Base-by-base conservation (phyloP, 805 yeast genomes). In the Yamadazyma paraphyllophila region DNA sequence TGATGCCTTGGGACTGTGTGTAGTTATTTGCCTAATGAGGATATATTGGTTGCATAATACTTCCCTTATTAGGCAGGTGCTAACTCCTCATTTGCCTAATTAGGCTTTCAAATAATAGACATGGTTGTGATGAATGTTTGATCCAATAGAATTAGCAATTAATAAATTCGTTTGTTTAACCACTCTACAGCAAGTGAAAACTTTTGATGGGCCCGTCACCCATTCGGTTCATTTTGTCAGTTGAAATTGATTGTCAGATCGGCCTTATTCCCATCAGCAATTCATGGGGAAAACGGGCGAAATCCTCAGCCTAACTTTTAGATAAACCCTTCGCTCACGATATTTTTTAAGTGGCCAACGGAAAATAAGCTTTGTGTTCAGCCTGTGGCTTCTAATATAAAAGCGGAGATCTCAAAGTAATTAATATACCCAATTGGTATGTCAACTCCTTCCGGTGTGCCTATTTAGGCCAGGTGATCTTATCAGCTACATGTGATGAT, bases 61-160 rank as follows among this genome's bases (percentile, higher is more conserved):
- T 29, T 51, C 6, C 55, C 51, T 45, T 14, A 24, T 37, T 44
- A 43, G 49, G 50, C 36, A 26, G 6, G 37, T 14, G 13, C 2
- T 12, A 39, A 39, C 55, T 51, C 55, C 55, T 36, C 55, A 33
- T 41, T 51, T 51, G 29, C 55, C 51, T 44, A 40, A 38, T 51
- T 46, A 46, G 51, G 41, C 50, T 27, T 26, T 25, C 12, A 13
- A 37, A 37, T 37, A 37, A 37, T 37, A 14, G 39, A 26, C 29
- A 10, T 24, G 27, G 38, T 17, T 36, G 42, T 20, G n/a, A 32
- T 32, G 17, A 32, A 32, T 32, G 13, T 32, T 15, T 15, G 17
- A 9, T 32, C 32, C 40, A 26, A 16, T 26, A 8, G 8, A 31
- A 25, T 13, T 17, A 26, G 40, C 40, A 26, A 37, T 37, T 25